phyloP scores from a whole-genome alignment of 2,329 filamentous ascomycete genomes.

The Magnaporthales sp. region DNA sequence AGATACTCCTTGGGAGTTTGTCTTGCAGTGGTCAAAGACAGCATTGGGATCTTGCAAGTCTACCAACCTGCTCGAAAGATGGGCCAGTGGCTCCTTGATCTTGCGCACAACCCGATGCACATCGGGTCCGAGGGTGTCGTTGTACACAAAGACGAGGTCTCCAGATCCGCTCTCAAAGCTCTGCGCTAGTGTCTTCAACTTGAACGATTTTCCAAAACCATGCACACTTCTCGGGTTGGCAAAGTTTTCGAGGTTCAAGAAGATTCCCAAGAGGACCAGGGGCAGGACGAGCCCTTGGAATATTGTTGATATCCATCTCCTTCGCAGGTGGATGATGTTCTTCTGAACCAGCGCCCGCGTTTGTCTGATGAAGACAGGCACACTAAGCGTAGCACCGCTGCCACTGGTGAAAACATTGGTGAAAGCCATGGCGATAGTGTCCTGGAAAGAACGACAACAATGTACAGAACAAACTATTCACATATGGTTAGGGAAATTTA shows the following conservation, averaged over 20 bases:
- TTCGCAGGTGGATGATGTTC: constrained; percentile 51
- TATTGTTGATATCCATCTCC: constrained; percentile 41
- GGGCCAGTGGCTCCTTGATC: constrained; percentile 45
- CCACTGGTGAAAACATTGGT: not conserved
- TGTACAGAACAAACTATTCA: not conserved
- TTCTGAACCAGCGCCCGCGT: constrained; percentile 53
- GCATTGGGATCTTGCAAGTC: constrained; percentile 17
- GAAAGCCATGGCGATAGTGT: not conserved
- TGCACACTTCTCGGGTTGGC: constrained; percentile 69
- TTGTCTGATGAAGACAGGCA: constrained; percentile 36
- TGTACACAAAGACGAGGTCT: constrained; percentile 73
- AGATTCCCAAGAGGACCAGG: constrained; percentile 47
- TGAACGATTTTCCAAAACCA: constrained; percentile 56
- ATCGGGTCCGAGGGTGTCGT: constrained; percentile 56
- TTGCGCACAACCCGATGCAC: constrained; percentile 63
- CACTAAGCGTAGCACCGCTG: not conserved
- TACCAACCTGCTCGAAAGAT: constrained; percentile 38
- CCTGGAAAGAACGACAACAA: not conserved
- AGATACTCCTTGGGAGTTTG: constrained; percentile 54
- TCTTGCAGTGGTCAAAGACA: constrained; percentile 44
- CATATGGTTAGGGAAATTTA: not conserved
- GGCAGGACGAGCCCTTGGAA: constrained; percentile 53
- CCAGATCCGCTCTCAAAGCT: constrained; percentile 57
- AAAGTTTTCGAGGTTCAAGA: constrained; percentile 69
- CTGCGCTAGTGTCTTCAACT: constrained; percentile 56